These are phyloP conservation scores for Penicillium italicum DNA, from an alignment of 2,329 filamentous ascomycete genomes.

Conservation along the genomic window DNA sequence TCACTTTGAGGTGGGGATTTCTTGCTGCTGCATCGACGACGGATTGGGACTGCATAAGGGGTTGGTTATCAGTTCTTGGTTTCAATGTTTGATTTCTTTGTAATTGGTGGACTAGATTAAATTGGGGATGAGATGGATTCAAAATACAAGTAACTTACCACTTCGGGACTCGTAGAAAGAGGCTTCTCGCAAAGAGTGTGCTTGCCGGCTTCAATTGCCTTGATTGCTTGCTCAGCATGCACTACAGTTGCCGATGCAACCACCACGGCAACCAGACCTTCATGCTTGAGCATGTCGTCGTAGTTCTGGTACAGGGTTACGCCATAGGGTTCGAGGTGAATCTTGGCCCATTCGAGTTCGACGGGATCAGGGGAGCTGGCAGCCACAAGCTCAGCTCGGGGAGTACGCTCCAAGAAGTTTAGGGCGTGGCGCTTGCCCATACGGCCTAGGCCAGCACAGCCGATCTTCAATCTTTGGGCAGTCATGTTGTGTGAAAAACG, in stretches of 20 bases:
- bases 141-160: constrained; percentile 42
- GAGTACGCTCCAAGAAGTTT: constrained; percentile 48
- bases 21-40: constrained; percentile 56
- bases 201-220: constrained; percentile 53
- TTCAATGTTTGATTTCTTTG: background rate
- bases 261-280: constrained; percentile 54
- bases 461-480: constrained; percentile 41
- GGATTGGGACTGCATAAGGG: constrained; percentile 51
- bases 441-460: constrained; percentile 49
- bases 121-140: background rate
- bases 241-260: constrained; percentile 54
- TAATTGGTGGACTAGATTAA: background rate
- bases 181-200: constrained; percentile 58
- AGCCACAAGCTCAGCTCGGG: constrained; percentile 50
- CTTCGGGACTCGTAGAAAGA: constrained; percentile 54
- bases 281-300: constrained; percentile 56
- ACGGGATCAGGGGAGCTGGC: constrained; percentile 46
- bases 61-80: background rate
- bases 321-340: constrained; percentile 50
- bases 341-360: constrained; percentile 51
- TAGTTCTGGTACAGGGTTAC: constrained; percentile 54
- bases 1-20: constrained; percentile 60
- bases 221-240: constrained; percentile 57
- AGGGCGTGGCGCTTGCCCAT: constrained; percentile 52
- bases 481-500: constrained; percentile 22